These are phyloP conservation scores for Phellinidium pouzarii DNA, from an alignment of 1,284 basidiomycete genomes.

Conservation along the genomic window DNA sequence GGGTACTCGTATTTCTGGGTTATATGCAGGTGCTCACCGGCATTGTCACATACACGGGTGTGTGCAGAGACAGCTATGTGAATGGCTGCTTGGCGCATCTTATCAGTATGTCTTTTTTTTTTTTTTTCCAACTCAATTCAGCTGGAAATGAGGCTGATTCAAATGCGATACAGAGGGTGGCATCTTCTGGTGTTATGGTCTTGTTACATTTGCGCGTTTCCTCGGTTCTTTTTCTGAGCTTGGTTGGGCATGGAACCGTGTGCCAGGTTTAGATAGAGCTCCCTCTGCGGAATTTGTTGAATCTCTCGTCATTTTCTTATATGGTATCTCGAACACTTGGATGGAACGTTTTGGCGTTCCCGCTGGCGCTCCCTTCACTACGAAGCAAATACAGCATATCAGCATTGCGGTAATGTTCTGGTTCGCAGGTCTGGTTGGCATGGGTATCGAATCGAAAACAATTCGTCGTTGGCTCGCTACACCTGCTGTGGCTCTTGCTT, in stretches of 20 bases:
- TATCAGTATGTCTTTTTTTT: conserved; percentile 61
- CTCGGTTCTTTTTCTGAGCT: conserved; percentile 83
- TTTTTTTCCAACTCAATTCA: neutral
- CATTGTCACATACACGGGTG: conserved; percentile 74
- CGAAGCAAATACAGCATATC: conserved; percentile 94
- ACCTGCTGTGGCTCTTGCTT: conserved; percentile 43
- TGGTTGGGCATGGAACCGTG: conserved; percentile 94
- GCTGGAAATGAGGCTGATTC: conserved; percentile 2
- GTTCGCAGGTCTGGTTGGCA: conserved; percentile 87
- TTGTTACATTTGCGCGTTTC: conserved; percentile 86
- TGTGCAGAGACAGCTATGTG: conserved; percentile 68
- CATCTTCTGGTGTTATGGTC: conserved; percentile 89
- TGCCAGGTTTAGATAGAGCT: conserved; percentile 38
- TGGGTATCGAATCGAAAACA: conserved; percentile 79
- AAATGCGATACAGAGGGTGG: conserved; percentile 55
- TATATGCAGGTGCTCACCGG: conserved; percentile 63
- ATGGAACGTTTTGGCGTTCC: conserved; percentile 90
- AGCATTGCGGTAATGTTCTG: conserved; percentile 95
- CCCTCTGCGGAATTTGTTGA: conserved; percentile 86
- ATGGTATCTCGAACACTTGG: conserved; percentile 92
- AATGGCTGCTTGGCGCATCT: conserved; percentile 89
- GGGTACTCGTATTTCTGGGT: conserved; percentile 60
- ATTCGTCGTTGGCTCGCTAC: conserved; percentile 66
- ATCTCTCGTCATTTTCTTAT: conserved; percentile 80
- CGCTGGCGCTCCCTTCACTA: conserved; percentile 79